Evolutionary conservation across 352 stramenopile genomes (phyloP), one percentile per base, ranked within the genome.

Genomic region (Plasmopara halstedii): DNA sequence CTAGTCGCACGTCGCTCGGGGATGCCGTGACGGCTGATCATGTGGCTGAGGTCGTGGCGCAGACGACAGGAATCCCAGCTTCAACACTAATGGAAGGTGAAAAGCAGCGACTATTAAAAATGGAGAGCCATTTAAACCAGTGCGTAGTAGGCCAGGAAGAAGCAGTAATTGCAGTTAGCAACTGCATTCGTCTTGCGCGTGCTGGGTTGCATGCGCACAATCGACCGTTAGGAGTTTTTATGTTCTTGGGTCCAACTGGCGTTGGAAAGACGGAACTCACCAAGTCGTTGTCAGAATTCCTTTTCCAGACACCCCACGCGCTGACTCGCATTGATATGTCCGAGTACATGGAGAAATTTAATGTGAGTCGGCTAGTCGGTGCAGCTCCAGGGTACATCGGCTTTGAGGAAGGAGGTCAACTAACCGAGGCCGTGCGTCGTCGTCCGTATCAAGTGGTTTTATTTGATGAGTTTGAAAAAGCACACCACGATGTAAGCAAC

Each of bases 381-480:
- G 81, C 88, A 13, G 88, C 93, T 9, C 89, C 95, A 13, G 94
- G 94, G 36, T 98, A 98, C 62, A 65, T 96, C 9, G 76, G 72
- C 0, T 97, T 97, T 54, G 95, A 99, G 43, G 88, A 98, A 73
- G 94, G 95, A 23, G 94, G 95, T 17, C 88, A 95, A 25, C 69
- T 99, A 17, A 99, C 95, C 0, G 95, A 99, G 56, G 95, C 95
- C 5, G 82, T 98, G 18, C 81, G 94, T 34, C 73, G 93, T 29
- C 82, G 88, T 11, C 94, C 95, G 10, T 98, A 99, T 62, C 85
- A 92, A 49, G 94, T 98, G 4, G 58, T 99, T 19, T 61, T 99
- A 1, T 98, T 99, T 60, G 95, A 98, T 58, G 92, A 98, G 67
- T 97, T 98, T 67, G 96, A 99, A 58, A 99, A 99, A 62, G 94